Percentiles rank a stretch among this genome's conserved stretches.
Conservation (phyloP, 2,329 filamentous ascomycete genomes). For the Seiridium unicorne region DNA sequence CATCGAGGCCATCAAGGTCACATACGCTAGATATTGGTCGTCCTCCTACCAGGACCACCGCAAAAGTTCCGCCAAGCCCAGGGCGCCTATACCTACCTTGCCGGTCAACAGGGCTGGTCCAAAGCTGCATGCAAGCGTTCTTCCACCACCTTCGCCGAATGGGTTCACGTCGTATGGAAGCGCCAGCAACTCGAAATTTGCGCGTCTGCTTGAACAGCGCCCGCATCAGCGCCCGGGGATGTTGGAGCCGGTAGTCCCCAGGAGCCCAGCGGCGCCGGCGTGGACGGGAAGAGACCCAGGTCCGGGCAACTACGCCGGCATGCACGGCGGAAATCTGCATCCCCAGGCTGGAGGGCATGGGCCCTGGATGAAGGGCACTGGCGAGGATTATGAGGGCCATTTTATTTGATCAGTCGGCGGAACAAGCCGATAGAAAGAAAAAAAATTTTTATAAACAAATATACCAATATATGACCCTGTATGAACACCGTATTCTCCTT, state of each 20-base stretch:
- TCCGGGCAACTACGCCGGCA: background rate
- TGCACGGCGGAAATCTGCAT: background rate
- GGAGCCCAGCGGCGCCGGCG: background rate
- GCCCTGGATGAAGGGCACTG: background rate
- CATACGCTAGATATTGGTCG: conserved; percentile 29
- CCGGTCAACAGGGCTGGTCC: too few species aligned
- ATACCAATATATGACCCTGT: too few species aligned
- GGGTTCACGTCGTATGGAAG: too few species aligned
- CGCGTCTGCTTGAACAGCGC: too few species aligned
- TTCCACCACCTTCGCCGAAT: background rate
- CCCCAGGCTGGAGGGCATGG: background rate
- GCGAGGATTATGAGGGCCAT: background rate
- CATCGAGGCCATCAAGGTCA: conserved; percentile 18
- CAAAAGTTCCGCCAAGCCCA: too few species aligned
- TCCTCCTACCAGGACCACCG: too few species aligned
- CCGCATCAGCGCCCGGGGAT: background rate
- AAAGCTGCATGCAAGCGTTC: too few species aligned
- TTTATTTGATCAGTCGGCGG: background rate
- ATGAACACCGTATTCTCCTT: too few species aligned
- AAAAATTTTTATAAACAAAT: too few species aligned
- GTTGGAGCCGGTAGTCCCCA: background rate
- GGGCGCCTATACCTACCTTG: too few species aligned
- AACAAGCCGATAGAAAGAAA: too few species aligned
- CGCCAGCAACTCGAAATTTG: too few species aligned
- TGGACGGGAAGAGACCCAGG: background rate